A percentile compares a stretch with the other conserved stretches of the same genome.
Conservation (phyloP, 208 protist species). For the Trypanosoma conorhini region DNA sequence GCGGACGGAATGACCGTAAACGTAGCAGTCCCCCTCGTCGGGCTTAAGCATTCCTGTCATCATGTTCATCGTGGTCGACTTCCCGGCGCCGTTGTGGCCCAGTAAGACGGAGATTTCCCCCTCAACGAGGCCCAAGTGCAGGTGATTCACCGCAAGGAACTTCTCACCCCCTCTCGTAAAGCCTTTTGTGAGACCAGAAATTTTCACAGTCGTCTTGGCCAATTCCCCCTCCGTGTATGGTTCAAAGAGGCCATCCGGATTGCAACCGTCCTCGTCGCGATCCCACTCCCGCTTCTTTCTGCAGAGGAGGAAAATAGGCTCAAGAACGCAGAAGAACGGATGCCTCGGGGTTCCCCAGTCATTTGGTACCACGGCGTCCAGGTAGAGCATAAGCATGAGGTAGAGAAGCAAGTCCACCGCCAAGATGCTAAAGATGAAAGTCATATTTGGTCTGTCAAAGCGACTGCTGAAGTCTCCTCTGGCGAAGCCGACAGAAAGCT, state of each 20-base stretch:
- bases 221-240: constrained; percentile 2
- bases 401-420: constrained; percentile 38
- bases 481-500: constrained; percentile 6
- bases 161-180: constrained; percentile 15
- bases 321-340: constrained; percentile 26
- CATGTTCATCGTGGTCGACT: constrained; percentile 82
- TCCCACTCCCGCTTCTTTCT: neutral
- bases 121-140: constrained; percentile 47
- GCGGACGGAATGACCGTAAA: constrained; percentile 72
- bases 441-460: constrained; percentile 16
- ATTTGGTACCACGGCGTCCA: constrained; percentile 39
- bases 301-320: neutral
- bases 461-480: neutral
- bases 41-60: constrained; percentile 82
- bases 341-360: constrained; percentile 32
- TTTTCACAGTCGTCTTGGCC: neutral
- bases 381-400: constrained; percentile 33
- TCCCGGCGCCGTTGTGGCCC: constrained; percentile 82
- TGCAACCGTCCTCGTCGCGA: constrained; percentile 20
- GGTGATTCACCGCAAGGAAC: constrained; percentile 74
- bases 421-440: constrained; percentile 33
- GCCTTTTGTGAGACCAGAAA: constrained; percentile 15
- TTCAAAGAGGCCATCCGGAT: constrained; percentile 30
- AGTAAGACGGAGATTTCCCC: constrained; percentile 73
- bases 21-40: constrained; percentile 70